Evolutionary conservation across 2,329 filamentous ascomycete genomes (phyloP).

Genomic region (Exserohilum rostratum): DNA sequence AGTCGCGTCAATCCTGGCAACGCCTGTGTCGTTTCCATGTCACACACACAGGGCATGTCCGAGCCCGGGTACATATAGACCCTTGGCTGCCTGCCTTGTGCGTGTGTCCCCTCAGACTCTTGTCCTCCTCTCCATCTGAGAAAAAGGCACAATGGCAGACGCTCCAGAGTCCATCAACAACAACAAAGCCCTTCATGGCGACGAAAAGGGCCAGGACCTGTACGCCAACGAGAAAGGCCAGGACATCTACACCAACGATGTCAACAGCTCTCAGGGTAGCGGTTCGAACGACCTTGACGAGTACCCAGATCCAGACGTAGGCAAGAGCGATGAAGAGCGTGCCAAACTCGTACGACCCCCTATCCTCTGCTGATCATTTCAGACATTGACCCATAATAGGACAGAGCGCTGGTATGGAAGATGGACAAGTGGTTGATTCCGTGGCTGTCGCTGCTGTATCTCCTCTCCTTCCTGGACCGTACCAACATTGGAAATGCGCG

Average conservation of each 20-base stretch:
- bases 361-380: not conserved
- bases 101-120: slow-evolving; percentile 23
- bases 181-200: no score
- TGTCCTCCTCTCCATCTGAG: slow-evolving; percentile 20
- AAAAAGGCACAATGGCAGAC: slow-evolving; percentile 36
- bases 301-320: slow-evolving; percentile 43
- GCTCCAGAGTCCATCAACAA: slow-evolving; percentile 30
- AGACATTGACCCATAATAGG: slow-evolving; percentile 32
- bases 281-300: slow-evolving; percentile 38
- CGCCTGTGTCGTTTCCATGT: slow-evolving; percentile 13
- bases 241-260: slow-evolving; percentile 32
- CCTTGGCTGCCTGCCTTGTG: slow-evolving; percentile 23
- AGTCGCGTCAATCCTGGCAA: slow-evolving; percentile 20
- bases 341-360: slow-evolving; percentile 35
- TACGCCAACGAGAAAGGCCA: slow-evolving; percentile 33
- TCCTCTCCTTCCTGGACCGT: slow-evolving; percentile 50
- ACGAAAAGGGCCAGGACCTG: no score
- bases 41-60: slow-evolving; percentile 13
- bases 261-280: slow-evolving; percentile 34
- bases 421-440: slow-evolving; percentile 52
- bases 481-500: slow-evolving; percentile 55
- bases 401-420: slow-evolving; percentile 49
- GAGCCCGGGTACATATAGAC: slow-evolving; percentile 40
- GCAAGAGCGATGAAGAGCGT: slow-evolving; percentile 44
- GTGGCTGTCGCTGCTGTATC: slow-evolving; percentile 50